Conservation (phyloP, 2,329 filamentous ascomycete genomes). For the Didymella exigua region DNA sequence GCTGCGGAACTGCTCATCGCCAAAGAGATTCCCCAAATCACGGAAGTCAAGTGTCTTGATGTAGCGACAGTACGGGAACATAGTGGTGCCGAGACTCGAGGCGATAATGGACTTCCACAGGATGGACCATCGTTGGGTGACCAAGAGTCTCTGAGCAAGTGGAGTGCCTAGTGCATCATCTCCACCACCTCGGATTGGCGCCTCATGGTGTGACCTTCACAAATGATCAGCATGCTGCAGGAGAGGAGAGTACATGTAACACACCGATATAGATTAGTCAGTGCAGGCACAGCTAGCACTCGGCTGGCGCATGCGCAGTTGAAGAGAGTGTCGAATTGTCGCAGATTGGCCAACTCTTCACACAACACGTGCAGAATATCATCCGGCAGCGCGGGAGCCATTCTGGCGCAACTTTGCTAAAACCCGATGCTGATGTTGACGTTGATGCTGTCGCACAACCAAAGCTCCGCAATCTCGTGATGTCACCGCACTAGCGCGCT, state of each 20-base stretch:
- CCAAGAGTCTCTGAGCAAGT: constrained; percentile 50
- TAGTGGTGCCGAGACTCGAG: constrained; percentile 66
- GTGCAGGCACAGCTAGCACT: constrained; percentile 62
- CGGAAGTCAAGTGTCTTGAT: constrained; percentile 68
- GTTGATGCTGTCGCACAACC: constrained; percentile 13
- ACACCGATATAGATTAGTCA: constrained; percentile 69
- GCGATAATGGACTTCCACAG: constrained; percentile 72
- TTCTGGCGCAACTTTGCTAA: constrained; percentile 16
- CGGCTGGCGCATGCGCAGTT: constrained; percentile 62
- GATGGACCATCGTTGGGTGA: constrained; percentile 64
- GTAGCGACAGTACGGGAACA: constrained; percentile 72
- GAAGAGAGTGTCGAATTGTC: constrained; percentile 66
- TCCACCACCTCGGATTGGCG: constrained; percentile 54
- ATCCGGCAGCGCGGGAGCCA: constrained; percentile 54
- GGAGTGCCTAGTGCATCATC: constrained; percentile 47
- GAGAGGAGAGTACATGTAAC: constrained; percentile 15
- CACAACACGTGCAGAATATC: constrained; percentile 68
- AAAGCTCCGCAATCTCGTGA: constrained; percentile 13
- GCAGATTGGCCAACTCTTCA: constrained; percentile 60
- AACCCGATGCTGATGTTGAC: constrained; percentile 15
- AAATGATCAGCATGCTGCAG: background rate
- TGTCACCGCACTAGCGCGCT: constrained; percentile 30
- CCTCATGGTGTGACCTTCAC: constrained; percentile 52
- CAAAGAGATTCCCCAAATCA: constrained; percentile 64
- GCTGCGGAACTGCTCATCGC: constrained; percentile 64